A percentile compares a stretch with the other conserved stretches of the same genome.
These are phyloP conservation scores for Mallotus japonicus DNA, from an alignment of 441 rosid species.

Conservation along the genomic window DNA sequence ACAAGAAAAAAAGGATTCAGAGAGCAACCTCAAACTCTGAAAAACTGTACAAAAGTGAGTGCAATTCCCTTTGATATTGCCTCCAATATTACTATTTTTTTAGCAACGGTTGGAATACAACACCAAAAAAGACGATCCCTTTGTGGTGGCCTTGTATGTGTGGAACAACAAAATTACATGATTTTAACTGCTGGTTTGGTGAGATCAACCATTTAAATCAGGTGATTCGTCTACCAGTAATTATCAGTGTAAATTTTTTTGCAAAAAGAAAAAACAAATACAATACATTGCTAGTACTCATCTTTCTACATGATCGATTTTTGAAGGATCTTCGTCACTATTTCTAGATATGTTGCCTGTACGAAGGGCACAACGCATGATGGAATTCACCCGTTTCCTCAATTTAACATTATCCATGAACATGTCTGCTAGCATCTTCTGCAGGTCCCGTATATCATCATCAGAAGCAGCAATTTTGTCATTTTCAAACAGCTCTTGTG, in stretches of 20 bases:
- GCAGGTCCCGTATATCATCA: constrained; percentile 44
- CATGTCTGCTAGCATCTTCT: constrained; percentile 57
- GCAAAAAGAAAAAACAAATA: not conserved
- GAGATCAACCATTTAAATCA: constrained; percentile 11
- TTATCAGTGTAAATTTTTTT: not conserved
- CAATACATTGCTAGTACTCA: constrained; percentile 17
- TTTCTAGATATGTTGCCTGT: constrained; percentile 29
- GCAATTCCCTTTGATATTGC: not conserved
- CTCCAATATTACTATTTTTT: not conserved
- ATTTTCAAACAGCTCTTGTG: constrained; percentile 55
- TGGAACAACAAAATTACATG: constrained; percentile 24
- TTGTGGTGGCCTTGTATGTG: not conserved
- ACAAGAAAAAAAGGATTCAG: not conserved
- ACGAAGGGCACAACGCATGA: constrained; percentile 47
- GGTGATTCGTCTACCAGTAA: not conserved
- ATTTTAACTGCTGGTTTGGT: not conserved
- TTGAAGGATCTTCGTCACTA: constrained; percentile 25
- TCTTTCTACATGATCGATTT: constrained; percentile 33
- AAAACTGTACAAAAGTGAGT: not conserved
- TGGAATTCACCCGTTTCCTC: constrained; percentile 69
- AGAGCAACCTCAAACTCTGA: not conserved
- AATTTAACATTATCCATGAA: constrained; percentile 58
- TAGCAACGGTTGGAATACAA: constrained; percentile 1
- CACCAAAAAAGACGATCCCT: not conserved
- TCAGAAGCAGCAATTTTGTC: constrained; percentile 32